Evolutionary conservation across 2,329 filamentous ascomycete genomes (phyloP).

Genomic region (Cryphonectria nitschkei): DNA sequence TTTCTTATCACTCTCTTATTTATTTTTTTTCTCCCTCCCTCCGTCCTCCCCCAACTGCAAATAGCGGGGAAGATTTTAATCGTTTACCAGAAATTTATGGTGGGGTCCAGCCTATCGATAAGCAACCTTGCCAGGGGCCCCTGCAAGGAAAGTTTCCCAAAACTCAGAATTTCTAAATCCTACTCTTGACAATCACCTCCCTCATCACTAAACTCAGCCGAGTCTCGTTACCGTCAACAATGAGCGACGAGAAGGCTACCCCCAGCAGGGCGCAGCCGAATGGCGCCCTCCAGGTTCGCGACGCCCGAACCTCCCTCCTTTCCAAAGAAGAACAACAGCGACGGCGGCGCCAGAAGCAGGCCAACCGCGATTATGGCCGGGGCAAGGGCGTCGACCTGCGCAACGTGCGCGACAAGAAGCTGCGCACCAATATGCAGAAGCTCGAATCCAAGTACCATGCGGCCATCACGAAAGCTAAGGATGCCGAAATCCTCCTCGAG

Average conservation of each 20-base stretch:
- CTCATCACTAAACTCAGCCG: neutral
- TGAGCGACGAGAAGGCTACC: slow-evolving; percentile 41
- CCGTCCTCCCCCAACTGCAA: neutral
- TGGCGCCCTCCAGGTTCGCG: slow-evolving; percentile 56
- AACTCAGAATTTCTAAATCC: slow-evolving; percentile 15
- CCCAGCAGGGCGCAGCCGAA: slow-evolving; percentile 47
- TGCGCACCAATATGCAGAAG: slow-evolving; percentile 76
- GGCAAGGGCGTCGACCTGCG: slow-evolving; percentile 75
- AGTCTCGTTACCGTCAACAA: slow-evolving; percentile 30
- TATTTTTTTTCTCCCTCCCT: neutral
- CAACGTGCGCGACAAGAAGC: slow-evolving; percentile 83
- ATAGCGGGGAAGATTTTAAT: neutral
- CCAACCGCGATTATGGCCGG: slow-evolving; percentile 80
- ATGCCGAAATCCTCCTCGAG: slow-evolving; percentile 92
- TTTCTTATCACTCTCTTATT: neutral
- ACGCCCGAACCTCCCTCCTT: slow-evolving; percentile 55
- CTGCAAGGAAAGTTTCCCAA: slow-evolving; percentile 13
- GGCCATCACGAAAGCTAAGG: slow-evolving; percentile 83
- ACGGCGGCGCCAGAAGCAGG: slow-evolving; percentile 59
- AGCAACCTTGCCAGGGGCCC: slow-evolving; percentile 1
- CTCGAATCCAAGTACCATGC: slow-evolving; percentile 84
- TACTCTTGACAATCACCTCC: neutral
- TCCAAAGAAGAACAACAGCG: slow-evolving; percentile 56
- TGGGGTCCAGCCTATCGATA: slow-evolving; percentile 29
- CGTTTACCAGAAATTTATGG: slow-evolving; percentile 34